These are phyloP conservation scores for Balakata baccata DNA, from an alignment of 345 rosid genomes.

Conservation along the genomic window DNA sequence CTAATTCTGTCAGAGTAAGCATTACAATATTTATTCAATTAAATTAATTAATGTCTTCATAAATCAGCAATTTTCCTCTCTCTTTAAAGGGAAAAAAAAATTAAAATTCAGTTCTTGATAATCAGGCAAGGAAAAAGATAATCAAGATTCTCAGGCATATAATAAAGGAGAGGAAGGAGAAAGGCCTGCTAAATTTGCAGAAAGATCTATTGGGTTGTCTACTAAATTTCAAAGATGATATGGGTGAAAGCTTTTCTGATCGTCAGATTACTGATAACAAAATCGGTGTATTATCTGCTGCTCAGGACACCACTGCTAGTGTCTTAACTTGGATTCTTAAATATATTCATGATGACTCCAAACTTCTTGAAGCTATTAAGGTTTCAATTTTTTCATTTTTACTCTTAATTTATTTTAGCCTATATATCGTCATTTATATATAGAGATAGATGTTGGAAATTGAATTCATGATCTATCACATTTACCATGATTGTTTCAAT, in stretches of 20 bases:
- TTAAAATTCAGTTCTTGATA: not conserved
- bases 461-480: too few species aligned
- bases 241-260: constrained; percentile 41
- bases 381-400: constrained; percentile 27
- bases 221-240: constrained; percentile 45
- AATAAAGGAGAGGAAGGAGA: constrained; percentile 58
- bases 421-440: not conserved
- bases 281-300: constrained; percentile 83
- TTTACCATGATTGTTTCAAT: too few species aligned
- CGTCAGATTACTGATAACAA: constrained; percentile 70
- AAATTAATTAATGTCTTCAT: not conserved
- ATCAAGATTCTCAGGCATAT: constrained; percentile 52
- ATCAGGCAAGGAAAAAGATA: constrained; percentile 71
- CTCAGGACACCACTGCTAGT: constrained; percentile 91
- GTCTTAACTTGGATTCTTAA: constrained; percentile 80
- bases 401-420: not conserved
- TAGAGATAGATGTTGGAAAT: too few species aligned
- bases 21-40: not conserved
- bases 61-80: not conserved
- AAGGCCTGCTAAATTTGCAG: constrained; percentile 34
- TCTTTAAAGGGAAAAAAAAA: too few species aligned
- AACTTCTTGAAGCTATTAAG: constrained; percentile 67
- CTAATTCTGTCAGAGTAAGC: constrained; percentile 62
- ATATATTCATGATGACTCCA: constrained; percentile 57
- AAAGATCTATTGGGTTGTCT: constrained; percentile 56